Evolutionary conservation across 352 stramenopile genomes (phyloP).

Genomic region (Phytopythium aichiense): DNA sequence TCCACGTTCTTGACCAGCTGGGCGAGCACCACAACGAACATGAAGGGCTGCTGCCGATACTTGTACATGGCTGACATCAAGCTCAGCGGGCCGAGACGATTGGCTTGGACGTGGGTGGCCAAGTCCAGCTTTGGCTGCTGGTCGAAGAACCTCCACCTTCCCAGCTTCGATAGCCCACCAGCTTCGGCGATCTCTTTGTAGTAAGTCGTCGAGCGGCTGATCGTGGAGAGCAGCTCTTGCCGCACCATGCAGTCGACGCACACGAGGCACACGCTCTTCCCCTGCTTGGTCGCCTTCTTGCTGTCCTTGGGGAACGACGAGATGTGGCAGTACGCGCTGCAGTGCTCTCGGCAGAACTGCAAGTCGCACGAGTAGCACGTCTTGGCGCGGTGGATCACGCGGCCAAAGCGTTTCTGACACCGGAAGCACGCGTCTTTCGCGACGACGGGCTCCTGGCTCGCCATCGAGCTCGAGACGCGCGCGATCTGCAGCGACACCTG

Average conservation of each 20-base stretch:
- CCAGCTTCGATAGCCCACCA: conserved; percentile 43
- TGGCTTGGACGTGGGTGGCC: conserved; percentile 31
- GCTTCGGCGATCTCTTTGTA: conserved; percentile 33
- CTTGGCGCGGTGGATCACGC: conserved; percentile 40
- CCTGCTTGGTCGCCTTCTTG: conserved; percentile 1
- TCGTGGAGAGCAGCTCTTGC: conserved; percentile 39
- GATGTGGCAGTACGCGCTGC: conserved; percentile 23
- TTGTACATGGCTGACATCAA: conserved; percentile 61
- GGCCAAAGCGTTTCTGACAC: conserved; percentile 40
- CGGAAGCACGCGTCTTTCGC: conserved; percentile 25
- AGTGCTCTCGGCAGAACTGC: conserved; percentile 49
- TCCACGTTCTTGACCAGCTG: conserved; percentile 60
- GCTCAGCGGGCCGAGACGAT: conserved; percentile 39
- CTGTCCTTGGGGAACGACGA: conserved; percentile 16
- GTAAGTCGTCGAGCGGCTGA: conserved; percentile 19
- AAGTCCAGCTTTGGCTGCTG: conserved; percentile 43
- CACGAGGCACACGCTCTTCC: conserved; percentile 18
- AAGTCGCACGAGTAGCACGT: conserved; percentile 41
- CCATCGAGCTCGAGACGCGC: background rate
- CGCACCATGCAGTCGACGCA: conserved; percentile 56
- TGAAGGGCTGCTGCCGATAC: conserved; percentile 63
- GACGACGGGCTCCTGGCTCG: background rate
- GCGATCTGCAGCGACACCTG: background rate
- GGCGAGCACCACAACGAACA: conserved; percentile 62
- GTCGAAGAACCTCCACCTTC: conserved; percentile 53